Conservation (phyloP, 768 basidiomycete genomes). For the Clavulina sp. region DNA sequence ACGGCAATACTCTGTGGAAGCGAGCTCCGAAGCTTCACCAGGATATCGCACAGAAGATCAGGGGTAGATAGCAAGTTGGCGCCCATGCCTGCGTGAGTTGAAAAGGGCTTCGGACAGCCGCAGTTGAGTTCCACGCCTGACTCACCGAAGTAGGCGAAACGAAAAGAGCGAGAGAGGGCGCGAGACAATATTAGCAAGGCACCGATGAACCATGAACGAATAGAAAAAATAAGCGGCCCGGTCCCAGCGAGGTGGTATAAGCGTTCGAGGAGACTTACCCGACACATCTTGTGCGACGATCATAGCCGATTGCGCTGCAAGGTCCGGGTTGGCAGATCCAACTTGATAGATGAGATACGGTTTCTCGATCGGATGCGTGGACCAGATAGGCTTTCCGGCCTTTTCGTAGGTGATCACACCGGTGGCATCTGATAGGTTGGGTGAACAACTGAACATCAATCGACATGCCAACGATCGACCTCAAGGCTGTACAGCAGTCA, state of each 20-base stretch:
- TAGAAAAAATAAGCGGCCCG: no score
- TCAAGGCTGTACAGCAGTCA: neutral
- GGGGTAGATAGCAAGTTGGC: conserved; percentile 87
- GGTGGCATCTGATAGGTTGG: conserved; percentile 39
- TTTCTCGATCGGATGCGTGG: conserved; percentile 87
- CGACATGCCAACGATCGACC: no score
- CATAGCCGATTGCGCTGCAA: conserved; percentile 84
- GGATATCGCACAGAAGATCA: conserved; percentile 76
- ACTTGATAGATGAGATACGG: conserved; percentile 92
- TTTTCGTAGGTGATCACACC: conserved; percentile 71
- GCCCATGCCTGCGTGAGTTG: conserved; percentile 88
- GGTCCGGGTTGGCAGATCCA: conserved; percentile 72
- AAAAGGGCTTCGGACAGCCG: conserved; percentile 94
- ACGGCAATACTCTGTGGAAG: conserved; percentile 69
- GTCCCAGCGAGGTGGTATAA: no score
- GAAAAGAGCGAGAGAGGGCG: no score
- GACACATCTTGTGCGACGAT: conserved; percentile 76
- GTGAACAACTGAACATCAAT: neutral
- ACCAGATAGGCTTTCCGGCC: conserved; percentile 73
- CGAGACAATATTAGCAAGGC: no score
- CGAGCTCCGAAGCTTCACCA: conserved; percentile 53
- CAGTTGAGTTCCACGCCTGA: conserved; percentile 97
- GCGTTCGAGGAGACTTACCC: no score
- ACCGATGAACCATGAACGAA: no score
- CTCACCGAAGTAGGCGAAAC: no score